Evolutionary conservation across 2,329 filamentous ascomycete genomes (phyloP), one percentile per base, ranked within the genome.

Genomic region (Diplodia corticola): DNA sequence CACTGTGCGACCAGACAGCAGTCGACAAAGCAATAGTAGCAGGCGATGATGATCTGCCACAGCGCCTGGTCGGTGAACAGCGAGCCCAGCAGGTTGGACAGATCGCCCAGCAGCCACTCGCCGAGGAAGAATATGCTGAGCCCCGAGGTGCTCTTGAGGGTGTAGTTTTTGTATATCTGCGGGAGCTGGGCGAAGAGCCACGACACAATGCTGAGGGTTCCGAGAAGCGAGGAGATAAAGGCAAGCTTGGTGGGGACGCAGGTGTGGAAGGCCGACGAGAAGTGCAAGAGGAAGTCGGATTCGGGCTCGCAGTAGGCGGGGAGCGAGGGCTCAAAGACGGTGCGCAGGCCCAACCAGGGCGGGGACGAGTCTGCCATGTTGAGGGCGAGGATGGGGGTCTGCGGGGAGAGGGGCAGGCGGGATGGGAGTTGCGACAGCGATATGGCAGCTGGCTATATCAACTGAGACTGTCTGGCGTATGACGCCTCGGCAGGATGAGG

Each of bases 151-250:
- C 87, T 89, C 71, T 87, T 82, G 22, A 89, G 75, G 63, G 81
- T 81, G 73, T 86, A 86, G 73, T 90, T 90, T 79, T 89, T 89
- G 78, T 86, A 88, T 69, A 90, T 89, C 72, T 90, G 88, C 1
- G 88, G 88, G 30, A 90, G 79, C 74, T 90, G 88, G 13, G 88
- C 88, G 73, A 89, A 90, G 2, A 90, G 81, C 88, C 88, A 90
- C 50, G 87, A 85, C 60, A 88, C 70, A 68, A 90, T 90, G 71
- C 86, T 89, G 68, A 87, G 78, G 0, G 81, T 83, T 22, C 88
- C 88, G 63, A 89, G 80, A 2, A 83, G 68, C 5, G 85, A 87
- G 24, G 88, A 90, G 66, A 88, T 69, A 67, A 89, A 81, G 24
- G 87, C 87, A 64, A 89, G 82, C 64, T 84, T 83, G 20, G 86